Conservation (phyloP, 306 rosid genomes). For the Malus domestica region DNA sequence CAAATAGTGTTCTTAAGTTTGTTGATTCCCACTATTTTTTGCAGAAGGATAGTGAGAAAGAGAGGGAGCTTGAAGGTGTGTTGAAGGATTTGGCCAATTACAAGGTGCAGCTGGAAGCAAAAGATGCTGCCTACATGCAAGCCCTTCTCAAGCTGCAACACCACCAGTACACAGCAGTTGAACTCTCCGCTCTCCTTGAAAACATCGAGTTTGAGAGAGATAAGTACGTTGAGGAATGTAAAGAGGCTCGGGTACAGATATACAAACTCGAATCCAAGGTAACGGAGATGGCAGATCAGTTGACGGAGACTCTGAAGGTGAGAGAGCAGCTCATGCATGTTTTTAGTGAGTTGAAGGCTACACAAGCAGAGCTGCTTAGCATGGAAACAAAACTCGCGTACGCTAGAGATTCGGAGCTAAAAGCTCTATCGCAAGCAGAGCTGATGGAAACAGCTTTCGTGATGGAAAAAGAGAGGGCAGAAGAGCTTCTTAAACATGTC, state of each 20-base stretch:
- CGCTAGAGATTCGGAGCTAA: conserved; percentile 42
- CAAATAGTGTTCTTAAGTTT: not conserved
- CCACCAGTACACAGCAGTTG: conserved; percentile 39
- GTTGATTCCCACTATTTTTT: not conserved
- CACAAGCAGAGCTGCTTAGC: conserved; percentile 43
- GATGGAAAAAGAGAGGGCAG: conserved; percentile 38
- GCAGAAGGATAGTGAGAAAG: conserved; percentile 37
- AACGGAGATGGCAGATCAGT: conserved; percentile 40
- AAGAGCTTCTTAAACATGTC: conserved; percentile 35
- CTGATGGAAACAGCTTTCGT: conserved; percentile 26
- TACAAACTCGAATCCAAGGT: conserved; percentile 37
- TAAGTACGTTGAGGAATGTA: conserved; percentile 24
- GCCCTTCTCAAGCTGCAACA: conserved; percentile 57
- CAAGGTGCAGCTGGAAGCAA: conserved; percentile 75
- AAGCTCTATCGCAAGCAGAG: conserved; percentile 28
- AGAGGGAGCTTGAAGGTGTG: conserved; percentile 46
- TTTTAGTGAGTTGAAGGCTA: conserved; percentile 37
- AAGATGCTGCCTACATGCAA: conserved; percentile 55
- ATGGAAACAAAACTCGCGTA: conserved; percentile 48
- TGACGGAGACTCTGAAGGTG: conserved; percentile 20
- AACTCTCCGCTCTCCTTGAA: conserved; percentile 43
- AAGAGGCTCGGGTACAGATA: conserved; percentile 21
- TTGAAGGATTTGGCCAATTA: conserved; percentile 51
- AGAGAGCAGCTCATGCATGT: conserved; percentile 39
- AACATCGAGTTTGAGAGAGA: conserved; percentile 54